Evolutionary conservation across 2,329 filamentous ascomycete species (phyloP), one percentile per base, ranked within the genome.

Genomic region (Colletotrichum sansevieriae): DNA sequence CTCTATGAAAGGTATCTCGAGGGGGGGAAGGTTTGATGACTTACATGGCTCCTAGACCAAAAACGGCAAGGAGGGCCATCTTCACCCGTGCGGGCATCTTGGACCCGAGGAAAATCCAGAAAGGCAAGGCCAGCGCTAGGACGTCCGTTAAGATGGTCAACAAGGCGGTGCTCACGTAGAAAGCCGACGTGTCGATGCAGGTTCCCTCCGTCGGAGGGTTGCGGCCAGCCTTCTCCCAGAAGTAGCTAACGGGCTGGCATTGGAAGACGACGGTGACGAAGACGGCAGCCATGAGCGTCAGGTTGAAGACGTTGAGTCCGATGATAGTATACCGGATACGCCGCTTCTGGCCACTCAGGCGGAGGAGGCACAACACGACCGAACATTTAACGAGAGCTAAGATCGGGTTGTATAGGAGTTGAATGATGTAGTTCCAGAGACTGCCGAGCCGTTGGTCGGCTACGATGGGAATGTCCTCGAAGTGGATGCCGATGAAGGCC

Each of bases 61-160:
- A 81, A 41, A 80, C 74, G 22, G 75, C 68, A 46, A 80, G 75
- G 2, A 81, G 66, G 35, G 77, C 77, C 33, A 79, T 71, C 72
- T 80, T 80, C 2, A 76, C 71, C 35, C 73, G 74, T 22, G 43
- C 63, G 6, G 76, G 74, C 71, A 81, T 79, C 66, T 76, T 76
- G 12, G 80, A 70, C 12, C 73, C 75, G 44, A 78, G 65, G 44
- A 81, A 81, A 51, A 80, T 78, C 72, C 73, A 76, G 29, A 80
- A 73, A 1, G 79, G 79, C 18, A 81, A 70, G 2, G 72, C 77
- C 18, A 83, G 73, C 5, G 82, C 76, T 51, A 83, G 70, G 0
- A 83, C 71, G 39, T 83, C 82, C 10, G 80, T 82, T 8, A 82
- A 44, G 37, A 84, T 82, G 15, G 79, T 82, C 15, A 83, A 71